Conservation (phyloP, 495 filamentous ascomycete species). For the Penicillium cataractarum region DNA sequence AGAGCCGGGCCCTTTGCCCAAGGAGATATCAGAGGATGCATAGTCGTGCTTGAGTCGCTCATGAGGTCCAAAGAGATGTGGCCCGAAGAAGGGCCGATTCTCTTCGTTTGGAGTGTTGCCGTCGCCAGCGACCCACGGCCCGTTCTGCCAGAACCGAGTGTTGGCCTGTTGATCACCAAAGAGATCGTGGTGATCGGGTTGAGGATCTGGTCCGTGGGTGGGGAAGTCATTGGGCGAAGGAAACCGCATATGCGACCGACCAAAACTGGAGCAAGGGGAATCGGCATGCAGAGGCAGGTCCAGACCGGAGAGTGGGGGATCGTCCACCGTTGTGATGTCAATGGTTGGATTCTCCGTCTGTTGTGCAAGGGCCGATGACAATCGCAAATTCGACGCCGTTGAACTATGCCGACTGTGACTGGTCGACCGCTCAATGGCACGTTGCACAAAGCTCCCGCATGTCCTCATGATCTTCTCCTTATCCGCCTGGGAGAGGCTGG, state of each 20-base stretch:
- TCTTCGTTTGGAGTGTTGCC: constrained; percentile 55
- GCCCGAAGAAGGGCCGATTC: constrained; percentile 52
- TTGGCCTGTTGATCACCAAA: constrained; percentile 55
- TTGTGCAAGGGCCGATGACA: constrained; percentile 48
- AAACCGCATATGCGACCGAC: constrained; percentile 51
- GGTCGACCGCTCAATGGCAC: constrained; percentile 45
- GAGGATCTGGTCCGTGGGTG: constrained; percentile 43
- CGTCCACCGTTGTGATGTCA: constrained; percentile 52
- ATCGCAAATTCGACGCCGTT: constrained; percentile 44
- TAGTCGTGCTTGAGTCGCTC: constrained; percentile 55
- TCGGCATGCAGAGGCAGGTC: constrained; percentile 52
- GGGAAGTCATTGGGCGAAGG: constrained; percentile 51
- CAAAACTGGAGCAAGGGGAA: constrained; percentile 52
- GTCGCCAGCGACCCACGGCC: constrained; percentile 51
- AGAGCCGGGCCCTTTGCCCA: constrained; percentile 50
- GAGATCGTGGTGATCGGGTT: constrained; percentile 52
- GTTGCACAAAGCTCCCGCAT: constrained; percentile 52
- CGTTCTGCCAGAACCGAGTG: constrained; percentile 53
- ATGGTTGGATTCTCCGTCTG: constrained; percentile 53
- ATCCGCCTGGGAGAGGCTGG: constrained; percentile 42
- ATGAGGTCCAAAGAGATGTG: constrained; percentile 43
- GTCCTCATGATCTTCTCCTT: constrained; percentile 53
- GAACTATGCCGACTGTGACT: constrained; percentile 51
- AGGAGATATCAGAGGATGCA: constrained; percentile 52
- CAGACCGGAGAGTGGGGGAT: constrained; percentile 43